Evolutionary conservation across 1,139 yeast species (phyloP).

Genomic region (Yamadazyma friedrichii): DNA sequence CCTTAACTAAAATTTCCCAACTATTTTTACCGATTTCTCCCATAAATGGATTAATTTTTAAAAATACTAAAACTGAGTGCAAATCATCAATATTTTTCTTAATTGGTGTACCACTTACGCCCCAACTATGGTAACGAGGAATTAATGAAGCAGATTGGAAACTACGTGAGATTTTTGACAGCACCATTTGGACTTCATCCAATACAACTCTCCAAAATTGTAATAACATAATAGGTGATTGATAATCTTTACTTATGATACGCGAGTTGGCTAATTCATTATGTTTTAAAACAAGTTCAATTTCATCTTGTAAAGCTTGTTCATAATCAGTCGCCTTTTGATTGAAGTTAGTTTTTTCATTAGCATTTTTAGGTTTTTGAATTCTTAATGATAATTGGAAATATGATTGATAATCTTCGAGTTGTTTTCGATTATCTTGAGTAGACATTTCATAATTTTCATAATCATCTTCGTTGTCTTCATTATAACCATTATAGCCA

Average conservation of each 20-base stretch:
- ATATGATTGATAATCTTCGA: constrained; percentile 23
- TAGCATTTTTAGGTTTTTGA: constrained; percentile 31
- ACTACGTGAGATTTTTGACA: constrained; percentile 69
- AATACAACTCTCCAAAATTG: constrained; percentile 88
- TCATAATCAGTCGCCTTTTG: constrained; percentile 36
- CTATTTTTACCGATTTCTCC: constrained; percentile 36
- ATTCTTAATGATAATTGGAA: constrained; percentile 29
- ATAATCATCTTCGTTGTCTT: constrained; percentile 4
- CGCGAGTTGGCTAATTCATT: constrained; percentile 22
- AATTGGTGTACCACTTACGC: constrained; percentile 94
- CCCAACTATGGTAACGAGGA: constrained; percentile 91
- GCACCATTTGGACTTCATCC: constrained; percentile 95
- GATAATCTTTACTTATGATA: constrained; percentile 43
- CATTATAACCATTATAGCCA: not conserved
- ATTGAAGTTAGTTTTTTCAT: constrained; percentile 19
- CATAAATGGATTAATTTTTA: constrained; percentile 64
- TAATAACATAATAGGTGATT: constrained; percentile 79
- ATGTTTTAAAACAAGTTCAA: constrained; percentile 31
- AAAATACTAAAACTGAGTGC: constrained; percentile 65
- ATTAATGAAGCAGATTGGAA: constrained; percentile 77
- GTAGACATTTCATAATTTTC: not conserved
- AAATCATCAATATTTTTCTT: constrained; percentile 64
- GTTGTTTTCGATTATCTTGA: constrained; percentile 3
- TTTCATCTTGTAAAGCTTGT: constrained; percentile 36
- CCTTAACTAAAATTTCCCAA: constrained; percentile 31